A percentile compares a stretch with the other conserved stretches of the same genome.
phyloP scores from a whole-genome alignment of 2,329 filamentous ascomycete species.

The Tolypocladium album region DNA sequence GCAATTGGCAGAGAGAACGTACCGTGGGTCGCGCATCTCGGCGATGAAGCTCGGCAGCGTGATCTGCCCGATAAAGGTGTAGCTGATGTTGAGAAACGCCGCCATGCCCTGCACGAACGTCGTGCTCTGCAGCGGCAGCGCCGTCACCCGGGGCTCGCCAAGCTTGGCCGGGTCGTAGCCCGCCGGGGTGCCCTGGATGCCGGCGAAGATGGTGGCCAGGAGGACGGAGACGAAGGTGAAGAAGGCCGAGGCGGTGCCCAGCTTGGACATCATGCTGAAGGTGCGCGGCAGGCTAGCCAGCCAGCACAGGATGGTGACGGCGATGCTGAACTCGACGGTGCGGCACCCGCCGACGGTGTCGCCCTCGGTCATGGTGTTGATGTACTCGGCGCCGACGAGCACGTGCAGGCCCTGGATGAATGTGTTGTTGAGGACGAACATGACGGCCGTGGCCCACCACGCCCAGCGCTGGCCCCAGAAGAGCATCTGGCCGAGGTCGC shows the following conservation, averaged over 20 bases:
- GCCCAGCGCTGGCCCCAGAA: conserved; percentile 76
- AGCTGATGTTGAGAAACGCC: conserved; percentile 90
- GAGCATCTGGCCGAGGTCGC: conserved; percentile 90
- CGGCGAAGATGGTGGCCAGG: conserved; percentile 73
- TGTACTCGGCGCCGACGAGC: conserved; percentile 72
- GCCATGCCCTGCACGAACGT: conserved; percentile 75
- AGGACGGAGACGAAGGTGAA: conserved; percentile 89
- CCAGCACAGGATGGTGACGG: conserved; percentile 67
- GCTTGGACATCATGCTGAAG: conserved; percentile 67
- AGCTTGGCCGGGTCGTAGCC: conserved; percentile 41
- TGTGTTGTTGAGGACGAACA: conserved; percentile 92
- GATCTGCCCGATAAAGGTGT: conserved; percentile 93
- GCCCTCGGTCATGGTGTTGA: conserved; percentile 75
- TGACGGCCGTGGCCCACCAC: conserved; percentile 60
- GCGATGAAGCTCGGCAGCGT: conserved; percentile 91
- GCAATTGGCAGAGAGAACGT: conserved; percentile 3
- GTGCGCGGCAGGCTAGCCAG: conserved; percentile 75
- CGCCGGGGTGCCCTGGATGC: conserved; percentile 62
- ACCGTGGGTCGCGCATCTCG: conserved; percentile 66
- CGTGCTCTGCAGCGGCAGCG: conserved; percentile 57
- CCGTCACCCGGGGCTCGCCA: conserved; percentile 58
- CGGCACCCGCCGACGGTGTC: conserved; percentile 53
- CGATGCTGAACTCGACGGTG: conserved; percentile 68
- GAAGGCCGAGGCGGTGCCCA: conserved; percentile 68
- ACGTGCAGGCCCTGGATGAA: conserved; percentile 80